Evolutionary conservation across 257 asterid species (phyloP).

Genomic region (Apocynum venetum): DNA sequence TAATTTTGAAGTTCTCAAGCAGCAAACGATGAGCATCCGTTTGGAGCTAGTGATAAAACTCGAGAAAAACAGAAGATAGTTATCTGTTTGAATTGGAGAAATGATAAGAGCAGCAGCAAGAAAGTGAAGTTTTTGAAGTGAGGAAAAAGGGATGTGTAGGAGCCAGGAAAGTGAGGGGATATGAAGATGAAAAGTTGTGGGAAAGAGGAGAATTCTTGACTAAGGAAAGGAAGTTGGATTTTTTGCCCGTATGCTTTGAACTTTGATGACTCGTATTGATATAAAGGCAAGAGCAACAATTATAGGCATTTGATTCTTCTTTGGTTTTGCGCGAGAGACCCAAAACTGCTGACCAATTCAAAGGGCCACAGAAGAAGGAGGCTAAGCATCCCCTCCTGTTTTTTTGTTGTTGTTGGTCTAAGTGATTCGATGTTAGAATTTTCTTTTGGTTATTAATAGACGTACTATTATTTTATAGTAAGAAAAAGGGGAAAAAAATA

Average conservation of each 20-base stretch:
- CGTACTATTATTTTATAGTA: too few species aligned
- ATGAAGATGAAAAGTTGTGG: constrained; percentile 28
- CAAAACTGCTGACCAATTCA: constrained; percentile 43
- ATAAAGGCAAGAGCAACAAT: not conserved
- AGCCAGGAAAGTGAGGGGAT: constrained; percentile 17
- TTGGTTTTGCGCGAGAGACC: not conserved
- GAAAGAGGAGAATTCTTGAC: constrained; percentile 21
- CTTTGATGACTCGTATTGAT: not conserved
- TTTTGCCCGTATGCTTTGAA: not conserved
- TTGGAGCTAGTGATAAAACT: not conserved
- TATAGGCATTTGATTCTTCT: constrained; percentile 1
- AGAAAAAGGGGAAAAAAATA: too few species aligned
- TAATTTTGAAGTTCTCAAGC: not conserved
- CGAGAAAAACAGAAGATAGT: not conserved
- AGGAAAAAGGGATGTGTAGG: constrained; percentile 9
- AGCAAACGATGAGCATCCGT: not conserved
- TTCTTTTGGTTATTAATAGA: too few species aligned
- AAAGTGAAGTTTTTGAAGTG: not conserved
- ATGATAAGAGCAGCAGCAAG: not conserved
- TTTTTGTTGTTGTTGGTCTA: too few species aligned
- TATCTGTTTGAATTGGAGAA: not conserved
- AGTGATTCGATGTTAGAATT: too few species aligned
- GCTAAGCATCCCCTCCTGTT: not conserved
- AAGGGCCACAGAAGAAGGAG: constrained; percentile 1
- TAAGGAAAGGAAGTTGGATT: constrained; percentile 4